phyloP scores from a whole-genome alignment of 495 filamentous ascomycete genomes.

The Podospora appendiculata region DNA sequence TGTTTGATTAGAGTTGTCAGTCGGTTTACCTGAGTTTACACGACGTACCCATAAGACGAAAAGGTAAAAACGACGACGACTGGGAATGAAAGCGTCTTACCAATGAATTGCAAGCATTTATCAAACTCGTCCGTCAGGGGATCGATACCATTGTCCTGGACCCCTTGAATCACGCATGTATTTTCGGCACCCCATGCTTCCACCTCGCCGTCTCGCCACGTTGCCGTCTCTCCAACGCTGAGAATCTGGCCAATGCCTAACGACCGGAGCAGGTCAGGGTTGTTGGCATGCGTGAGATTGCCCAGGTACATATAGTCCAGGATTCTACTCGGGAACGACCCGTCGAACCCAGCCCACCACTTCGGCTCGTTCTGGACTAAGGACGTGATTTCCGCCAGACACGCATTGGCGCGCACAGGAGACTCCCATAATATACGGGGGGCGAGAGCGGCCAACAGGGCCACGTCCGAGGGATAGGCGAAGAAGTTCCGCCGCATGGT shows the following conservation, averaged over 20 bases:
- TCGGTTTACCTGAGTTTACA: too few relatives aligned
- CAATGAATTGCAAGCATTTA: conserved; percentile 83
- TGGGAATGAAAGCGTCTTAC: conserved; percentile 43
- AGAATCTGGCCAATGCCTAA: conserved; percentile 83
- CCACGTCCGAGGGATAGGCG: conserved; percentile 84
- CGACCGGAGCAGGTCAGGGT: conserved; percentile 68
- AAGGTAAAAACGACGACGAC: background rate
- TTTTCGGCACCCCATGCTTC: conserved; percentile 65
- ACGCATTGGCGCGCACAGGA: conserved; percentile 28
- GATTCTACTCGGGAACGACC: conserved; percentile 81
- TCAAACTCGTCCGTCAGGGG: conserved; percentile 81
- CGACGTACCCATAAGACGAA: conserved; percentile 1
- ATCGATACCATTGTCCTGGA: conserved; percentile 97
- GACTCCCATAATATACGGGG: conserved; percentile 55
- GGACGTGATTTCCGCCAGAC: conserved; percentile 35
- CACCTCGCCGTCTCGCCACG: conserved; percentile 64
- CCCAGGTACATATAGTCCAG: conserved; percentile 94
- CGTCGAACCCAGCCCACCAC: conserved; percentile 82
- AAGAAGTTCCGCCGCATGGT: conserved; percentile 87
- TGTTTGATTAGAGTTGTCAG: conserved; percentile 20
- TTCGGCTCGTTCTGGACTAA: conserved; percentile 49
- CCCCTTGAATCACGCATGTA: conserved; percentile 67
- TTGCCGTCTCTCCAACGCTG: conserved; percentile 85
- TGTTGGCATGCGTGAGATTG: conserved; percentile 88
- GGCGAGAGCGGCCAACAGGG: conserved; percentile 67